These are phyloP conservation scores for Camellia japonica DNA, from an alignment of 148 eudicot species.

Conservation along the genomic window DNA sequence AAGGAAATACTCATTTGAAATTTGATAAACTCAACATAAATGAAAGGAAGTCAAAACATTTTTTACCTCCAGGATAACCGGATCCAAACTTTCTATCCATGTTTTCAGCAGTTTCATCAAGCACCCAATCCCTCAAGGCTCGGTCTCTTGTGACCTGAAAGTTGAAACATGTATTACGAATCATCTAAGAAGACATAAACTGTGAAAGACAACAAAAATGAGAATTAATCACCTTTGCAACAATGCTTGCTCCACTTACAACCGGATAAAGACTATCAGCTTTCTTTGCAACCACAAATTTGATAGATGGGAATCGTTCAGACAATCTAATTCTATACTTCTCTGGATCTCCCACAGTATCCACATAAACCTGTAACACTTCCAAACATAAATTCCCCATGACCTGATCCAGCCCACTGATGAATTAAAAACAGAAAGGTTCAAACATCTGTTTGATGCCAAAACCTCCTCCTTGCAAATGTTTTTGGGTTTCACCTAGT, in stretches of 20 bases:
- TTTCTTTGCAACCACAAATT: slow-evolving; percentile 97
- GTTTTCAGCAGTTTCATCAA: slow-evolving; percentile 79
- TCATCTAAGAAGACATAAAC: neutral
- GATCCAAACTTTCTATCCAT: slow-evolving; percentile 85
- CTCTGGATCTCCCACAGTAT: slow-evolving; percentile 94
- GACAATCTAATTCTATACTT: slow-evolving; percentile 71
- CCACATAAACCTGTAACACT: slow-evolving; percentile 74
- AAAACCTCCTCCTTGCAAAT: neutral
- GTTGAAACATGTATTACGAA: slow-evolving; percentile 5
- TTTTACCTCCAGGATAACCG: slow-evolving; percentile 92
- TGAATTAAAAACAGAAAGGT: neutral
- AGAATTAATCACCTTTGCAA: slow-evolving; percentile 63
- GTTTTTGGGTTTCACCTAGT: neutral
- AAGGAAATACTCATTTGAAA: neutral
- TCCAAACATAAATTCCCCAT: slow-evolving; percentile 6
- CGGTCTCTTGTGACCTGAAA: slow-evolving; percentile 88
- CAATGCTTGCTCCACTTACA: slow-evolving; percentile 99
- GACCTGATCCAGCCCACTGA: neutral
- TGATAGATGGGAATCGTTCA: slow-evolving; percentile 77
- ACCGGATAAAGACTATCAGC: slow-evolving; percentile 99
- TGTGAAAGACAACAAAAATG: slow-evolving; percentile 1
- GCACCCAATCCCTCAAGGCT: slow-evolving; percentile 77
- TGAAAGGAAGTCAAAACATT: neutral
- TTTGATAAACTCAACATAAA: neutral
- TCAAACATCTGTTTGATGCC: neutral